Conservation (phyloP, 768 basidiomycete genomes). For the Termitomyces sp. region DNA sequence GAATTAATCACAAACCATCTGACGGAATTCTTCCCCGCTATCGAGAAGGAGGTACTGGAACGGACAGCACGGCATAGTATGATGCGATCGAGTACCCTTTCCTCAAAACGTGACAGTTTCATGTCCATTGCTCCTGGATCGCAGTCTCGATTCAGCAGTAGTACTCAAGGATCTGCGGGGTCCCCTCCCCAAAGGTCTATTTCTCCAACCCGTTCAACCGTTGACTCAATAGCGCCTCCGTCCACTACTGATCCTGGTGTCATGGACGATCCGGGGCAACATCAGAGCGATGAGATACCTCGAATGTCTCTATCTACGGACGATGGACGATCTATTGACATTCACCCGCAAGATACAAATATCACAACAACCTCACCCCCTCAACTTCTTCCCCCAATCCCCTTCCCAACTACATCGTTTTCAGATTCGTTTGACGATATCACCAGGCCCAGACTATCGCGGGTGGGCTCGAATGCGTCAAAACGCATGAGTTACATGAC, state of each 20-base stretch:
- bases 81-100: constrained; percentile 37
- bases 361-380: constrained; percentile 28
- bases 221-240: constrained; percentile 42
- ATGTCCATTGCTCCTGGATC: constrained; percentile 42
- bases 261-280: constrained; percentile 7
- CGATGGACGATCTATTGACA: constrained; percentile 60
- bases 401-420: constrained; percentile 72
- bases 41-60: constrained; percentile 86
- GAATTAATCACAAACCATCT: constrained; percentile 95
- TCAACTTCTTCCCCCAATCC: constrained; percentile 71
- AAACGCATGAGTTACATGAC: constrained; percentile 78
- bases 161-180: constrained; percentile 51
- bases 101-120: constrained; percentile 40
- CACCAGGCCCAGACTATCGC: constrained; percentile 35
- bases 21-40: constrained; percentile 91
- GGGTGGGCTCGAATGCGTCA: constrained; percentile 43
- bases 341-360: constrained; percentile 40
- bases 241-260: constrained; percentile 31
- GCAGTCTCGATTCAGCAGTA: constrained; percentile 57
- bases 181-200: constrained; percentile 36
- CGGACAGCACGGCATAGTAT: constrained; percentile 89
- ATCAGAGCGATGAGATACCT: constrained; percentile 46
- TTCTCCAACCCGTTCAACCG: constrained; percentile 39
- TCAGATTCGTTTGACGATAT: constrained; percentile 70
- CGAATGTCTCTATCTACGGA: constrained; percentile 72